These are phyloP conservation scores for Kodamaea sp. DNA, from an alignment of 1,139 yeast species.

Conservation along the genomic window DNA sequence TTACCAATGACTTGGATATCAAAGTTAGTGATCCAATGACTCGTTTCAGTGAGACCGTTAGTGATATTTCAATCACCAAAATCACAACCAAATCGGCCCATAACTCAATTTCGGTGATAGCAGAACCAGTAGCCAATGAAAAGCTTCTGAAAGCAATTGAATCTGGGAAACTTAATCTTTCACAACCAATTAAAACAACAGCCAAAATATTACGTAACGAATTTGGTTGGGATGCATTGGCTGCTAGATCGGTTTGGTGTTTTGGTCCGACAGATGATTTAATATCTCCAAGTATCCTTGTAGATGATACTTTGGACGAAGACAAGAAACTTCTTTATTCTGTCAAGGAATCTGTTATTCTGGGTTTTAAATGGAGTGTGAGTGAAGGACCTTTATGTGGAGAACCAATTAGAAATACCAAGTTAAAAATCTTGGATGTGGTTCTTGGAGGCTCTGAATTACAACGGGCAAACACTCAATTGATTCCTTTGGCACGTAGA, in stretches of 20 bases:
- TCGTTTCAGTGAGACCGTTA: conserved; percentile 74
- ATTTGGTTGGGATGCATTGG: conserved; percentile 79
- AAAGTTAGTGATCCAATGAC: conserved; percentile 85
- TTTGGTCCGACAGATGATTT: conserved; percentile 59
- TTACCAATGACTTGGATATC: conserved; percentile 60
- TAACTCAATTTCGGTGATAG: conserved; percentile 63
- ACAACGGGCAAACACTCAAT: conserved; percentile 63
- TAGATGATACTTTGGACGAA: conserved; percentile 71
- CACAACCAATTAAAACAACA: conserved; percentile 38
- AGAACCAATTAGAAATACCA: conserved; percentile 70
- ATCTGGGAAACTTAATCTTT: conserved; percentile 39
- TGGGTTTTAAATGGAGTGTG: conserved; percentile 83
- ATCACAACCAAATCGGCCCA: conserved; percentile 55
- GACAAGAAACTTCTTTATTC: conserved; percentile 49
- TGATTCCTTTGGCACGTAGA: conserved; percentile 76
- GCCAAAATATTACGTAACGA: conserved; percentile 54
- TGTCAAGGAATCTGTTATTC: conserved; percentile 53
- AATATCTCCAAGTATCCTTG: conserved; percentile 54
- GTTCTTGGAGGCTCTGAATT: conserved; percentile 45
- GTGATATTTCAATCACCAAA: conserved; percentile 63
- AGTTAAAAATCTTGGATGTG: conserved; percentile 68
- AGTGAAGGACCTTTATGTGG: conserved; percentile 90
- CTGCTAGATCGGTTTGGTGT: conserved; percentile 80
- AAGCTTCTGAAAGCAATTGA: conserved; percentile 57
- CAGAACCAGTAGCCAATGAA: conserved; percentile 64